phyloP scores from a whole-genome alignment of 106 monocot species.

The Dendrobium catenatum region DNA sequence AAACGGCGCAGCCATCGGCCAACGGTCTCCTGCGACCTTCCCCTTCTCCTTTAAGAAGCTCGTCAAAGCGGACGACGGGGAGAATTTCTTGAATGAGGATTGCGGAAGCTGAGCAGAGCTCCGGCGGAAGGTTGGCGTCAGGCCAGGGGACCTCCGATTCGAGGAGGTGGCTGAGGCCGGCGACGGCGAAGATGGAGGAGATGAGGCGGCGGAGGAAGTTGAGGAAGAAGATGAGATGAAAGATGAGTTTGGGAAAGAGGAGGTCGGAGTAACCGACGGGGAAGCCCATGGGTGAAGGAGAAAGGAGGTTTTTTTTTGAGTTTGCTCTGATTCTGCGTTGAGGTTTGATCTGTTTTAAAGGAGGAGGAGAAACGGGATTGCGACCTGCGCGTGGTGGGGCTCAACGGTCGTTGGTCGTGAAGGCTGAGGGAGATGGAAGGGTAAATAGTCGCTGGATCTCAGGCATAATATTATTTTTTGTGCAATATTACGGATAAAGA shows the following conservation, averaged over 20 bases:
- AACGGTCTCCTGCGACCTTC: not conserved
- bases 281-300: conserved; percentile 37
- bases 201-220: conserved; percentile 38
- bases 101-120: not conserved
- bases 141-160: not conserved
- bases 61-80: not conserved
- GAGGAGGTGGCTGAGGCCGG: conserved; percentile 40
- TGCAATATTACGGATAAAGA: too few species aligned
- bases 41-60: not conserved
- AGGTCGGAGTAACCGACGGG: conserved; percentile 54
- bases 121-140: not conserved
- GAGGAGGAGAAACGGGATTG: too few species aligned
- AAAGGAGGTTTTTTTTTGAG: not conserved
- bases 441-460: too few species aligned
- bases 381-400: too few species aligned
- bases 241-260: conserved; percentile 35
- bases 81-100: conserved; percentile 2
- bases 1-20: conserved; percentile 53
- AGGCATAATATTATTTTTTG: too few species aligned
- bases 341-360: too few species aligned
- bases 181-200: conserved; percentile 24
- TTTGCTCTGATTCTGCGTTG: too few species aligned
- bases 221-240: conserved; percentile 44
- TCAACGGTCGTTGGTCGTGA: too few species aligned
- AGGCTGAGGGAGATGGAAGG: too few species aligned